These are phyloP conservation scores for Sungouiozyma ichnusensis DNA, from an alignment of 805 yeast species.

Conservation along the genomic window DNA sequence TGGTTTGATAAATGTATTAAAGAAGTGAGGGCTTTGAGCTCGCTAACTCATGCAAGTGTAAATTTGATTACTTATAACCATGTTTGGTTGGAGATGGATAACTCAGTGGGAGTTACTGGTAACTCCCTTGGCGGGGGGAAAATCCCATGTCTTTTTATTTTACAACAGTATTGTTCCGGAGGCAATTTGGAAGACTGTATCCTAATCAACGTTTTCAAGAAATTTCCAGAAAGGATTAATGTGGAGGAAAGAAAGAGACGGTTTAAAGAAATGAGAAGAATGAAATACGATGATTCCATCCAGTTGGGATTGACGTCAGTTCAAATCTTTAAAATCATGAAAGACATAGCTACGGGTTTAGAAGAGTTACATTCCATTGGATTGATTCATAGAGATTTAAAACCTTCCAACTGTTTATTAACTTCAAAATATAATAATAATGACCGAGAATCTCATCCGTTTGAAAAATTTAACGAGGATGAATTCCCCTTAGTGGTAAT, in stretches of 20 bases:
- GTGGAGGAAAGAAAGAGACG: constrained; percentile 32
- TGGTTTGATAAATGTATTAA: constrained; percentile 60
- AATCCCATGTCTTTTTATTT: constrained; percentile 64
- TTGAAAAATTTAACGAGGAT: constrained; percentile 6
- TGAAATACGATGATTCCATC: neutral
- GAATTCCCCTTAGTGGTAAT: constrained; percentile 61
- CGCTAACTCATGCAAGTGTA: constrained; percentile 36
- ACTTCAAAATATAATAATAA: constrained; percentile 18
- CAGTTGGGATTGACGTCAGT: constrained; percentile 35
- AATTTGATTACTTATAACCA: constrained; percentile 80
- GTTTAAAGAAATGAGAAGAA: constrained; percentile 18
- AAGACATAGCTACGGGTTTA: constrained; percentile 62
- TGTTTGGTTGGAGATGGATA: constrained; percentile 73
- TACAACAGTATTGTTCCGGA: constrained; percentile 83
- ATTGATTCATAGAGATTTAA: constrained; percentile 78
- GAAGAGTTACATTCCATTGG: constrained; percentile 61
- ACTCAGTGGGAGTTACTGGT: constrained; percentile 33
- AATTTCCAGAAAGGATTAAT: constrained; percentile 29
- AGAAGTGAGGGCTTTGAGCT: constrained; percentile 65
- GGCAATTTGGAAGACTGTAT: constrained; percentile 73
- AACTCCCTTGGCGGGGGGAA: constrained; percentile 11
- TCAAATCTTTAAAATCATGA: constrained; percentile 60
- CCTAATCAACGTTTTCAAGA: constrained; percentile 23
- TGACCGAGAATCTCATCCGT: constrained; percentile 12
- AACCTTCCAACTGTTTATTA: constrained; percentile 79